Evolutionary conservation across 805 yeast species (phyloP).

Genomic region (Priceomyces fermenticarens): DNA sequence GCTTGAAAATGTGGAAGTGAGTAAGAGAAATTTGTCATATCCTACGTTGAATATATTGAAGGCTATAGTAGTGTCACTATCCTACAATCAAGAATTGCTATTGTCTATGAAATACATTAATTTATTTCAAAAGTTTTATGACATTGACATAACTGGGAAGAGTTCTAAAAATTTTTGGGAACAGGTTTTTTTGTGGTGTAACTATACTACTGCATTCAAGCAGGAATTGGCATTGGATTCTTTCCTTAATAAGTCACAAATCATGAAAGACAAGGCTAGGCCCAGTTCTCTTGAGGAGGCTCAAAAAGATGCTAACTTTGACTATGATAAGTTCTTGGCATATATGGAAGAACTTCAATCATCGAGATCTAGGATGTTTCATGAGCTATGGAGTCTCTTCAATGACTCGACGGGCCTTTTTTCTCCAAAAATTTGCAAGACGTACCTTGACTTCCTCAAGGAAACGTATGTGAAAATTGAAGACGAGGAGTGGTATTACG

Average conservation of each 20-base stretch:
- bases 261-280: background rate
- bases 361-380: slow-evolving; percentile 24
- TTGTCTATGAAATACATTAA: slow-evolving; percentile 33
- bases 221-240: slow-evolving; percentile 24
- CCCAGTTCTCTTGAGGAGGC: slow-evolving; percentile 21
- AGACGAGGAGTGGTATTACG: slow-evolving; percentile 17
- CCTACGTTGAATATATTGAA: slow-evolving; percentile 24
- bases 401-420: slow-evolving; percentile 19
- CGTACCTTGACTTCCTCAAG: slow-evolving; percentile 19
- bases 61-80: slow-evolving; percentile 29
- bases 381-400: slow-evolving; percentile 36
- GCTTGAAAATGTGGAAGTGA: slow-evolving; percentile 1
- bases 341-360: slow-evolving; percentile 20
- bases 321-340: slow-evolving; percentile 34
- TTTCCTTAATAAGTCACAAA: slow-evolving; percentile 19
- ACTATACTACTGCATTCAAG: slow-evolving; percentile 28
- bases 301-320: slow-evolving; percentile 31
- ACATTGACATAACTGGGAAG: slow-evolving; percentile 15
- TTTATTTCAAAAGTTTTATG: slow-evolving; percentile 30
- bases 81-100: slow-evolving; percentile 29
- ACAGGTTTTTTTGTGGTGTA: slow-evolving; percentile 35
- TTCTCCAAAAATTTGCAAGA: slow-evolving; percentile 20
- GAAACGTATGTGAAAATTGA: slow-evolving; percentile 19
- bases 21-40: slow-evolving; percentile 14
- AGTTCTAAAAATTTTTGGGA: slow-evolving; percentile 32